A percentile compares a stretch with the other conserved stretches of the same genome.
phyloP scores from a whole-genome alignment of 2,329 filamentous ascomycete genomes.

The Penicillium sp. region DNA sequence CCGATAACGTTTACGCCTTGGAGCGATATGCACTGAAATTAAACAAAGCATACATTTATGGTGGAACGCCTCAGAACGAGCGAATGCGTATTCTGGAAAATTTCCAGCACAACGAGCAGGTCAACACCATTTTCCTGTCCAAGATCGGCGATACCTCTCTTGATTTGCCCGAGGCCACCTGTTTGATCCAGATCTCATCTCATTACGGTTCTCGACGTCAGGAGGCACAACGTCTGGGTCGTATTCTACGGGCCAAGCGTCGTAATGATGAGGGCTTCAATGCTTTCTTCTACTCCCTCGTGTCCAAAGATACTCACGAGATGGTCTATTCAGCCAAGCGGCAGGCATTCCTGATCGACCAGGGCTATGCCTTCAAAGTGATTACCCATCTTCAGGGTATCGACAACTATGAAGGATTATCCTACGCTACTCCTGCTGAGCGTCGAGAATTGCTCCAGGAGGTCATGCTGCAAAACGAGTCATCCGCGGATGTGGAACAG shows the following conservation, averaged over 20 bases:
- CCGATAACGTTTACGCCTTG: constrained; percentile 93
- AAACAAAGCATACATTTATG: constrained; percentile 87
- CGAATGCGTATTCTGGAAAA: constrained; percentile 87
- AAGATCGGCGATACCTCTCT: constrained; percentile 99
- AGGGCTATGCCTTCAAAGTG: constrained; percentile 98
- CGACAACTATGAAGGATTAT: constrained; percentile 78
- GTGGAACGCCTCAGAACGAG: constrained; percentile 82
- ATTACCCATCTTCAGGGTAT: constrained; percentile 95
- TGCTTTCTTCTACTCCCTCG: constrained; percentile 96
- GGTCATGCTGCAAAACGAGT: constrained; percentile 85
- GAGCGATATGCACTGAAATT: constrained; percentile 83
- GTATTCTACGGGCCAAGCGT: constrained; percentile 91
- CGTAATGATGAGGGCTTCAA: constrained; percentile 98
- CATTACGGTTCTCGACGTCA: constrained; percentile 97
- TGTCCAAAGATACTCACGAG: constrained; percentile 95
- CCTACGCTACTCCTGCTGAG: constrained; percentile 77
- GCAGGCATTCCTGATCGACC: constrained; percentile 95
- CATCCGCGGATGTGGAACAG: constrained; percentile 71
- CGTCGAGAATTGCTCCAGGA: constrained; percentile 85
- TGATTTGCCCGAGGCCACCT: constrained; percentile 93
- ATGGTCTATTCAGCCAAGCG: constrained; percentile 98
- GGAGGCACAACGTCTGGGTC: constrained; percentile 89
- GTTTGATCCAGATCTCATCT: constrained; percentile 94
- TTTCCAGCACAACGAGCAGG: constrained; percentile 87
- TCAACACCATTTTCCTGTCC: constrained; percentile 93